These are phyloP conservation scores for Mycena maculata DNA, from an alignment of 768 basidiomycete species.

Conservation along the genomic window DNA sequence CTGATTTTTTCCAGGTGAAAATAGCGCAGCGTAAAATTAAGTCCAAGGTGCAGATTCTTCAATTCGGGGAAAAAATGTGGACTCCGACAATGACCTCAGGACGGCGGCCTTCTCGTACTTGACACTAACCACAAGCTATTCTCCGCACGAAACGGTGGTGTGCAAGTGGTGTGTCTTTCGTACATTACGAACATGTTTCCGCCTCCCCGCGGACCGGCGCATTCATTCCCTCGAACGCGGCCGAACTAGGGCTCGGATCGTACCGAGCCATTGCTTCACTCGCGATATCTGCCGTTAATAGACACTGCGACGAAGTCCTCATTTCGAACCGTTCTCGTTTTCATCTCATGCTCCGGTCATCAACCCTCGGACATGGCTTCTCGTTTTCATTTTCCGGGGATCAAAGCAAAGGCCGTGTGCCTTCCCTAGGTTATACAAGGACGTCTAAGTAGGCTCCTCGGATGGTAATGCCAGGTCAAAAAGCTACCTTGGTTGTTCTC, in stretches of 20 bases:
- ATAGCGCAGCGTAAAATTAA: too few relatives aligned
- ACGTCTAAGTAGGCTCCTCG: conserved; percentile 17
- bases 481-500: conserved; percentile 16
- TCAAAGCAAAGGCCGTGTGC: conserved; percentile 9
- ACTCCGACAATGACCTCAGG: background rate
- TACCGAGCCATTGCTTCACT: background rate
- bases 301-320: background rate
- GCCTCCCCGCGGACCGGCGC: background rate
- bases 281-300: conserved; percentile 4
- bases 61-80: too few relatives aligned
- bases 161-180: background rate
- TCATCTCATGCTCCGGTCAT: conserved; percentile 24
- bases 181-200: background rate
- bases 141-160: background rate
- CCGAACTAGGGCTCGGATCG: conserved; percentile 3
- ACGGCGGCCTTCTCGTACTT: background rate
- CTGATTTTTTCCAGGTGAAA: too few relatives aligned
- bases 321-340: conserved; percentile 7
- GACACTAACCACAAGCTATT: background rate
- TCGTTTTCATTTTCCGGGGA: conserved; percentile 28
- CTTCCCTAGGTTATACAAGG: background rate
- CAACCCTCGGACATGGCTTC: conserved; percentile 27
- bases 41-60: too few relatives aligned
- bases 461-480: conserved; percentile 25
- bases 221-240: background rate